phyloP scores from a whole-genome alignment of 2,329 filamentous ascomycete genomes.

The Colletotrichum kahawae region DNA sequence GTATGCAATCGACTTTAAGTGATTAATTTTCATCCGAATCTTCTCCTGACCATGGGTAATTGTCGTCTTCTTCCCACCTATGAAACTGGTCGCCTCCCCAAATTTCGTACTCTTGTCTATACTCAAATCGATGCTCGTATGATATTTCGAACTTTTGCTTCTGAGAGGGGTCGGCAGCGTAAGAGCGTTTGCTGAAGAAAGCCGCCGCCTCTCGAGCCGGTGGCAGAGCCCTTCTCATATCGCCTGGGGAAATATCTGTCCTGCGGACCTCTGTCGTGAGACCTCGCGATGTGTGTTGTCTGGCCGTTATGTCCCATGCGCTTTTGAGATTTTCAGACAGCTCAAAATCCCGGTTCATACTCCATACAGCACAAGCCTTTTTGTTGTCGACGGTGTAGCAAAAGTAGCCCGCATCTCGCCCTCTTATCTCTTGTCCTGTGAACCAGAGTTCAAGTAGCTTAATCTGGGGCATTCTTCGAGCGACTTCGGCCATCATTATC shows the following conservation, averaged over 20 bases:
- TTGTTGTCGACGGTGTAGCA: background rate
- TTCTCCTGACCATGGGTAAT: background rate
- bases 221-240: background rate
- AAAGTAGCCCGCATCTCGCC: background rate
- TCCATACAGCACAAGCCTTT: background rate
- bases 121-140: background rate
- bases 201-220: background rate
- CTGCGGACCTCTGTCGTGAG: background rate
- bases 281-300: background rate
- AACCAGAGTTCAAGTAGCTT: background rate
- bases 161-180: background rate
- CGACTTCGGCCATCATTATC: background rate
- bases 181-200: background rate
- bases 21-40: background rate
- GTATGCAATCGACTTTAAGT: background rate
- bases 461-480: background rate
- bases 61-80: background rate
- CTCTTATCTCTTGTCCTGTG: background rate
- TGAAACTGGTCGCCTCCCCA: background rate
- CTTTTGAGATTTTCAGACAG: rapidly evolving
- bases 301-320: background rate
- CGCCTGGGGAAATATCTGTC: background rate
- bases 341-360: background rate
- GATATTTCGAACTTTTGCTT: background rate
- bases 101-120: background rate